These are phyloP conservation scores for Alternaria arbusti DNA, from an alignment of 2,329 filamentous ascomycete genomes.

Conservation along the genomic window DNA sequence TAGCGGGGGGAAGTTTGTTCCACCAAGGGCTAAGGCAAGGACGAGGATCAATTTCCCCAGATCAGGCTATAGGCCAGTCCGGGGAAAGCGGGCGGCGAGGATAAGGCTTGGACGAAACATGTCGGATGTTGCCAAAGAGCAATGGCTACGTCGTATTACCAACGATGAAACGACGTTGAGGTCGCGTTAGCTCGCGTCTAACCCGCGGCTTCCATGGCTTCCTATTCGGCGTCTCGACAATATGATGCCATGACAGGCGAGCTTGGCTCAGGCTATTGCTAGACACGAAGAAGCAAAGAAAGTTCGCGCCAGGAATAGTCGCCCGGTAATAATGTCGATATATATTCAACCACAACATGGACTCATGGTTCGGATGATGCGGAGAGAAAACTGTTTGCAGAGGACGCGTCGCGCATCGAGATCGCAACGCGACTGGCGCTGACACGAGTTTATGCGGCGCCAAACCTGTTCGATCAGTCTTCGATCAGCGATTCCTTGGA, in stretches of 20 bases:
- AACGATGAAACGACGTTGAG: conserved; percentile 10
- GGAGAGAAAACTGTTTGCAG: conserved; percentile 15
- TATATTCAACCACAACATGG: conserved; percentile 23
- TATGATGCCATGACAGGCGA: conserved; percentile 23
- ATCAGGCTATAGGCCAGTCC: conserved; percentile 20
- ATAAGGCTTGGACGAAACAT: conserved; percentile 1
- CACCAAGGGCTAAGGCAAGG: conserved; percentile 19
- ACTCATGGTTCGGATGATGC: conserved; percentile 23
- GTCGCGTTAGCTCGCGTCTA: conserved; percentile 17
- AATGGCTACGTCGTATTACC: conserved; percentile 19
- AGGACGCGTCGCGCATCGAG: conserved; percentile 8
- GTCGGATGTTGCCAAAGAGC: conserved; percentile 5
- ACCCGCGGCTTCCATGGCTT: conserved; percentile 22
- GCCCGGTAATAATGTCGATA: conserved; percentile 7
- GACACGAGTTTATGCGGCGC: conserved; percentile 13
- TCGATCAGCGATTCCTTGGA: neutral
- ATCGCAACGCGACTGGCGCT: conserved; percentile 10
- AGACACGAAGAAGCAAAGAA: conserved; percentile 4
- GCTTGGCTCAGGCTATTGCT: conserved; percentile 28
- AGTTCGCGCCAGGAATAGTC: neutral
- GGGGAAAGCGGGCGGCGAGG: conserved; percentile 26
- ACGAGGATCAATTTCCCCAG: conserved; percentile 29
- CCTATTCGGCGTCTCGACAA: conserved; percentile 25
- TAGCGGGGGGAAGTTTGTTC: conserved; percentile 22
- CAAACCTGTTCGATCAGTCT: conserved; percentile 9